Conservation (phyloP, 306 rosid genomes). For the Lupinus albus region DNA sequence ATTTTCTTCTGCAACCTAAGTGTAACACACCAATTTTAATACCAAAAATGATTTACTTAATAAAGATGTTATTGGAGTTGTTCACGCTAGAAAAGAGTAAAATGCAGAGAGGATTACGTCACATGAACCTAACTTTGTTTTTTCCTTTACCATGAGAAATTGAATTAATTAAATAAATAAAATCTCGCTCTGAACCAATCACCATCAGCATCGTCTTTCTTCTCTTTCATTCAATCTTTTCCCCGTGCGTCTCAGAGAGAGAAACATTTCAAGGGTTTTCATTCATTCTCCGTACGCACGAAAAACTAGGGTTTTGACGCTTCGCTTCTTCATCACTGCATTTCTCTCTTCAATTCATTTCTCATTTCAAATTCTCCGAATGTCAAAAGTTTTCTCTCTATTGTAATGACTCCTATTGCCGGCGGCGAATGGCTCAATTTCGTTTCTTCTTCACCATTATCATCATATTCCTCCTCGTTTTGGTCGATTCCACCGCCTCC, state of each 20-base stretch:
- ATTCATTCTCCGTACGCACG: conserved; percentile 34
- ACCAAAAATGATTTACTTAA: too few relatives aligned
- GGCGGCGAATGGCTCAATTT: conserved; percentile 87
- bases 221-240: conserved; percentile 33
- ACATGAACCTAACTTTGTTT: too few relatives aligned
- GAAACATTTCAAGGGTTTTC: conserved; percentile 67
- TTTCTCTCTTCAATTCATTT: too few relatives aligned
- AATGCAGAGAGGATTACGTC: too few relatives aligned
- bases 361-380: conserved; percentile 40
- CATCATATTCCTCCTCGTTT: conserved; percentile 34
- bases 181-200: conserved; percentile 20
- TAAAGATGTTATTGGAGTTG: too few relatives aligned
- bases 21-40: too few relatives aligned
- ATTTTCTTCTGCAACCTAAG: too few relatives aligned
- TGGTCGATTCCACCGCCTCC: background rate
- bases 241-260: too few relatives aligned
- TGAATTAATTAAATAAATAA: too few relatives aligned
- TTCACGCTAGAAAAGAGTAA: too few relatives aligned
- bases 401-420: conserved; percentile 70
- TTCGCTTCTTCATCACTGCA: conserved; percentile 43
- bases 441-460: conserved; percentile 45
- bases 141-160: too few relatives aligned
- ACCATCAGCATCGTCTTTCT: conserved; percentile 28
- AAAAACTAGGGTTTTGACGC: conserved; percentile 37
- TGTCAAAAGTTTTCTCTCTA: conserved; percentile 23